Evolutionary conservation across 1,284 basidiomycete genomes (phyloP).

Genomic region (Fomitopsis pinicola): DNA sequence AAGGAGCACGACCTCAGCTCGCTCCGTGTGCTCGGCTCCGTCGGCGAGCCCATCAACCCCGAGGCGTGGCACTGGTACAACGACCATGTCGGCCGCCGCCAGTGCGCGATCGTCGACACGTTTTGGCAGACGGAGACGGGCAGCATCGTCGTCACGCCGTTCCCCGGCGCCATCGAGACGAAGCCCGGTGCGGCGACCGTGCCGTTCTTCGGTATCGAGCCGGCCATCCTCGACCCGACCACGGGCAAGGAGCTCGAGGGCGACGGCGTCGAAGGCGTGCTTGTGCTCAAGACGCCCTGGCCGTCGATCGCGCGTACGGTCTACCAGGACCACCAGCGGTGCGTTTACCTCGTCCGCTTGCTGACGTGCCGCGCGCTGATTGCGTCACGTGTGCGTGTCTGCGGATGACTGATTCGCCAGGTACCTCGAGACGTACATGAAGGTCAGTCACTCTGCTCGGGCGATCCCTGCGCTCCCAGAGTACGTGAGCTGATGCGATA

Average conservation of each 20-base stretch:
- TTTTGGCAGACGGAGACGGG: constrained; percentile 99
- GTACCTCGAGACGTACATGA: constrained; percentile 90
- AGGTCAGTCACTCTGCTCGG: constrained; percentile 30
- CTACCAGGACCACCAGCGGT: constrained; percentile 79
- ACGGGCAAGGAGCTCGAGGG: constrained; percentile 77
- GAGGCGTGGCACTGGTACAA: constrained; percentile 99
- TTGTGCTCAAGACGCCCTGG: constrained; percentile 88
- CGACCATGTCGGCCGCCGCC: constrained; percentile 83
- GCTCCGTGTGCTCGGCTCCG: constrained; percentile 86
- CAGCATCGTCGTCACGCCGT: constrained; percentile 90
- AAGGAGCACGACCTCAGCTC: constrained; percentile 80
- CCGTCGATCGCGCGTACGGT: constrained; percentile 96
- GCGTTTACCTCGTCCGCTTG: constrained; percentile 37
- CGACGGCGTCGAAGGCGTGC: constrained; percentile 87
- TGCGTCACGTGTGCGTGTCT: constrained; percentile 3
- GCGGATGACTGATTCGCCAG: constrained; percentile 10
- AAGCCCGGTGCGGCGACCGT: constrained; percentile 97
- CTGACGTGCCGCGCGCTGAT: not conserved
- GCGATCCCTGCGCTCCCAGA: not conserved
- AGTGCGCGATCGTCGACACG: constrained; percentile 96
- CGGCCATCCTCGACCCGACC: constrained; percentile 83
- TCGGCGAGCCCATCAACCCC: constrained; percentile 99
- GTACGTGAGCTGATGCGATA: not conserved
- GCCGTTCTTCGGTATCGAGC: constrained; percentile 95
- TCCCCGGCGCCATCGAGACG: constrained; percentile 93